Conservation (phyloP, 371 early-diverging fungal genomes). For the Chytridium lagenaria region DNA sequence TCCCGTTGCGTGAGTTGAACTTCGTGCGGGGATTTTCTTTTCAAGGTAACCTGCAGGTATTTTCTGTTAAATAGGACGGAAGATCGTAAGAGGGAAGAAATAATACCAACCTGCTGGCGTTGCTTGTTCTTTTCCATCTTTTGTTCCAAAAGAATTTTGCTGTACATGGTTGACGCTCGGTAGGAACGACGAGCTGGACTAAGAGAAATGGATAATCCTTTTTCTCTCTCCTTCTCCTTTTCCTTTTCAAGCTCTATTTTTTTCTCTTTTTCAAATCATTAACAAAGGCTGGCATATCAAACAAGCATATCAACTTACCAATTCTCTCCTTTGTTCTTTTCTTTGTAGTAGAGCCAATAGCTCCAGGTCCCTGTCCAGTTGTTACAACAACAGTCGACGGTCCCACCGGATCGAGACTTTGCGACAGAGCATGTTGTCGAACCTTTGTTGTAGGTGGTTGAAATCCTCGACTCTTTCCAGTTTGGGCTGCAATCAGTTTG, state of each 20-base stretch:
- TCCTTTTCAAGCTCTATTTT: no score
- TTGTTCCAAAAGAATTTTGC: neutral
- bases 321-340: neutral
- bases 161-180: conserved; percentile 11
- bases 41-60: neutral
- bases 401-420: neutral
- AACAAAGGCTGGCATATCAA: no score
- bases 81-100: no score
- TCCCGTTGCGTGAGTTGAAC: conserved; percentile 12
- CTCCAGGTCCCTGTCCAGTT: neutral
- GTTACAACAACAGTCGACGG: conserved; percentile 13
- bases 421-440: neutral
- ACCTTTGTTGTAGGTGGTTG: neutral
- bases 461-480: neutral
- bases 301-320: no score
- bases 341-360: no score
- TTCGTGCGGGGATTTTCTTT: neutral
- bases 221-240: neutral
- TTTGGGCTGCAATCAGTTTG: neutral
- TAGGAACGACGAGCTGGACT: conserved; percentile 7
- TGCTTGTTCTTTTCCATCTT: neutral
- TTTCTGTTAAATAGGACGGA: neutral
- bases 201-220: neutral
- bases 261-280: no score
- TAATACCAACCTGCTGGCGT: neutral